These are phyloP conservation scores for Cadophora luteo-olivacea DNA, from an alignment of 2,329 filamentous ascomycete species.

Conservation along the genomic window DNA sequence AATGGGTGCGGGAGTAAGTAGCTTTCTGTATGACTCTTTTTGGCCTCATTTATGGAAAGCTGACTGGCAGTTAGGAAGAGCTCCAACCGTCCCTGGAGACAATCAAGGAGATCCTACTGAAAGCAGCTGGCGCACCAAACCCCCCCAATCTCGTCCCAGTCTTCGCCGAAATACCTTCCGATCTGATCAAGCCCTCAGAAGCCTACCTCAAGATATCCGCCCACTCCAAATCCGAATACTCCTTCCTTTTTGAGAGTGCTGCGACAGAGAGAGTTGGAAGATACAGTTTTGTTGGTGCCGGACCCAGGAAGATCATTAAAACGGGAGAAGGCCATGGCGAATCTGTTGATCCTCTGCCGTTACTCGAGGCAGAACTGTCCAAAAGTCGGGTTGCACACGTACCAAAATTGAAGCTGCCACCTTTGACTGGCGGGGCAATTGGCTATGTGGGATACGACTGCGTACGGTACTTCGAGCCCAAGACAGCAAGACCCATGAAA, in stretches of 20 bases:
- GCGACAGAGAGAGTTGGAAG: constrained; percentile 92
- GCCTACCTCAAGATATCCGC: constrained; percentile 92
- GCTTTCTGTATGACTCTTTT: constrained; percentile 32
- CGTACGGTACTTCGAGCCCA: constrained; percentile 96
- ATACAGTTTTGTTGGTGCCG: constrained; percentile 93
- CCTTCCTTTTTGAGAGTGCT: constrained; percentile 95
- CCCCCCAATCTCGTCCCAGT: constrained; percentile 80
- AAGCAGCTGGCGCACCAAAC: constrained; percentile 56
- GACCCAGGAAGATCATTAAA: constrained; percentile 79
- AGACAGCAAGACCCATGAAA: constrained; percentile 87
- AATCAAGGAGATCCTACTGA: constrained; percentile 60
- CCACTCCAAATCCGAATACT: constrained; percentile 77
- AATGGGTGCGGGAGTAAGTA: constrained; percentile 41
- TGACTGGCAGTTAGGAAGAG: constrained; percentile 48
- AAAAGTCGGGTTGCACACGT: constrained; percentile 82
- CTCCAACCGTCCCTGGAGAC: constrained; percentile 68
- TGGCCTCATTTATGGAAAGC: constrained; percentile 23
- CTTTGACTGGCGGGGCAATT: constrained; percentile 89
- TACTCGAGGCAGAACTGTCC: constrained; percentile 80
- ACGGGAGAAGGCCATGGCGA: constrained; percentile 89
- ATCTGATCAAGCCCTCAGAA: constrained; percentile 91
- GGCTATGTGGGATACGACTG: constrained; percentile 98
- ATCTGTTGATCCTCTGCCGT: constrained; percentile 82
- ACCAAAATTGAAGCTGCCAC: constrained; percentile 81
- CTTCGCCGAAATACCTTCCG: constrained; percentile 85